Base-by-base conservation (phyloP, 495 filamentous ascomycete species). In the Extremus antarcticus region DNA sequence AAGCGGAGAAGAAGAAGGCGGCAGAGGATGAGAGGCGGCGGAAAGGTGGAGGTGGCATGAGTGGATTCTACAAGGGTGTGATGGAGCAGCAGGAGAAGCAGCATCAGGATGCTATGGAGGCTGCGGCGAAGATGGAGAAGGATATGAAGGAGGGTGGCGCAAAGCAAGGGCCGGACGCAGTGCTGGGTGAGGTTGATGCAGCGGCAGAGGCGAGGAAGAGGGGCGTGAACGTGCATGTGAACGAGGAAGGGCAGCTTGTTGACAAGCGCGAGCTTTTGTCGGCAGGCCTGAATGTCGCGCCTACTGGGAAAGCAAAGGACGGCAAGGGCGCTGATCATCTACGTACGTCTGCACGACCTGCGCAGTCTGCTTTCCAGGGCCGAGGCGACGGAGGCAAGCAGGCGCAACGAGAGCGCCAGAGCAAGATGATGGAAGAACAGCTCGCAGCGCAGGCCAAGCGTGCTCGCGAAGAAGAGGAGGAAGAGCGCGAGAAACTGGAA, bases 161-260 rank as follows among this genome's bases (percentile, higher is more conserved):
- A 2, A 63, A 65, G 16, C 55, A 29, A 2, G 20, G 9, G 2
- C 67, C 65, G 25, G 63, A 57, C 10, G 66, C 70, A 25, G 66
- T 72, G 7, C 87, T 89, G 71, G 78, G 78, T 1, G 87, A 84
- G 45, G 80, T 78, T 10, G 82, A 95, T 41, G 58, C 84, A 22
- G 87, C 87, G 2, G 77, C 74, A 46, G 85, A 94, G 60, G 76
- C 92, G 58, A 86, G 86, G 59, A 77, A 79, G 22, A 70, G 74
- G 49, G 90, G 86, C 1, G 81, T 80, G 3, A 73, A 76, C 15
- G 78, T 95, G 55, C 75, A 81, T 15, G 69, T 94, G 60, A 97
- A 96, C 62, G 92, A 97, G 58, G 92, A 97, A 46, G 92, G 94
- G 0, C 82, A 94, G 64, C 84, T 98, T 2, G 86, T 94, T 19